Conservation (phyloP, 2,329 filamentous ascomycete genomes). For the Claviceps pusilla region DNA sequence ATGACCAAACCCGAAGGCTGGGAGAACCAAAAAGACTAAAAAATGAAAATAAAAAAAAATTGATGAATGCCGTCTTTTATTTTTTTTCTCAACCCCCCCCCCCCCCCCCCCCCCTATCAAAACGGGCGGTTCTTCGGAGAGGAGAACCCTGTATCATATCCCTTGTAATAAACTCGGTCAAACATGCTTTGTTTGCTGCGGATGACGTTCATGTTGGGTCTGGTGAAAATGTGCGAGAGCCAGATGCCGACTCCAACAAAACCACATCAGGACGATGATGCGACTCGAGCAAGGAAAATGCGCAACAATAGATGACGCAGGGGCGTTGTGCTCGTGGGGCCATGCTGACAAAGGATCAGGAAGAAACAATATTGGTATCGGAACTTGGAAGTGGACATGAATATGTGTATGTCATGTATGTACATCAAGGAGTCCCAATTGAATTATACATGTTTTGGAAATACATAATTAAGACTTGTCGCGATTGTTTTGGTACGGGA, state of each 20-base stretch:
- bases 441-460: neutral
- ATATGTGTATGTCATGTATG: neutral
- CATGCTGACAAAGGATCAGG: no score
- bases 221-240: no score
- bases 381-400: neutral
- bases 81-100: neutral
- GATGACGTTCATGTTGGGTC: neutral
- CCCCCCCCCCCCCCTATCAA: no score
- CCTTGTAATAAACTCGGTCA: no score
- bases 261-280: neutral
- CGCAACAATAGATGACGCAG: neutral
- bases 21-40: constrained; percentile 26
- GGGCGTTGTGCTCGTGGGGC: no score
- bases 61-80: neutral
- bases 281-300: neutral
- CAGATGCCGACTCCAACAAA: no score
- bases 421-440: neutral
- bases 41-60: neutral
- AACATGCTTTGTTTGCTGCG: neutral
- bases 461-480: neutral
- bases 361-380: neutral
- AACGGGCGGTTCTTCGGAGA: neutral
- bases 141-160: neutral
- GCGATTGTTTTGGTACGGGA: no score
- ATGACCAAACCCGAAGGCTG: constrained; percentile 75